A percentile compares a stretch with the other conserved stretches of the same genome.
Evolutionary conservation across 495 filamentous ascomycete species (phyloP).

Genomic region (Trichoderma asperelloides): DNA sequence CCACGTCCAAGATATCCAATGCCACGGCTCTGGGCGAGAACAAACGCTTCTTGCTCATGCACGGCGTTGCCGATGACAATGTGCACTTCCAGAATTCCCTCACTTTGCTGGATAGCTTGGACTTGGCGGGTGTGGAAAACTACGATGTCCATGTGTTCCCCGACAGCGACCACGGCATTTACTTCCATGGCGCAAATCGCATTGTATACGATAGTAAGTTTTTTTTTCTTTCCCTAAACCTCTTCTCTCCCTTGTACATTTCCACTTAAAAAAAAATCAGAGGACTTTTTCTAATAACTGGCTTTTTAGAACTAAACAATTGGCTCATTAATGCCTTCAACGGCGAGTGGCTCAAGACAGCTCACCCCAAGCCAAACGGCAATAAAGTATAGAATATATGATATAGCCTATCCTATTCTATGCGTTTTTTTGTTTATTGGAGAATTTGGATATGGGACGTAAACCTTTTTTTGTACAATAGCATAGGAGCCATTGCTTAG

Average conservation of each 20-base stretch:
- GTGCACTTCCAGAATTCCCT: slow-evolving; percentile 93
- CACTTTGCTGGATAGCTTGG: slow-evolving; percentile 75
- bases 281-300: slow-evolving; percentile 19
- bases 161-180: slow-evolving; percentile 91
- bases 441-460: neutral
- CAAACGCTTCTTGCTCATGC: slow-evolving; percentile 86
- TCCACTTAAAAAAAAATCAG: slow-evolving; percentile 2
- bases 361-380: slow-evolving; percentile 50
- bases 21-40: slow-evolving; percentile 58
- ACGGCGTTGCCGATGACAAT: slow-evolving; percentile 91
- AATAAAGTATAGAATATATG: neutral
- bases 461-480: neutral
- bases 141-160: slow-evolving; percentile 96
- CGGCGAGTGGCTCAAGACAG: slow-evolving; percentile 81
- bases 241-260: neutral
- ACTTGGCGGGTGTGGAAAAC: slow-evolving; percentile 78
- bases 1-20: slow-evolving; percentile 63
- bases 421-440: neutral
- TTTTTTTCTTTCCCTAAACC: neutral
- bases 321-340: slow-evolving; percentile 98
- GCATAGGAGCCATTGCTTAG: neutral
- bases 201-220: slow-evolving; percentile 92
- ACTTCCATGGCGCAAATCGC: slow-evolving; percentile 84
- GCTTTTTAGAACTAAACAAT: slow-evolving; percentile 62
- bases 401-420: neutral